A percentile compares a stretch with the other conserved stretches of the same genome.
These are phyloP conservation scores for Conticribra weissflogii DNA, from an alignment of 108 stramenopile genomes.

Conservation along the genomic window DNA sequence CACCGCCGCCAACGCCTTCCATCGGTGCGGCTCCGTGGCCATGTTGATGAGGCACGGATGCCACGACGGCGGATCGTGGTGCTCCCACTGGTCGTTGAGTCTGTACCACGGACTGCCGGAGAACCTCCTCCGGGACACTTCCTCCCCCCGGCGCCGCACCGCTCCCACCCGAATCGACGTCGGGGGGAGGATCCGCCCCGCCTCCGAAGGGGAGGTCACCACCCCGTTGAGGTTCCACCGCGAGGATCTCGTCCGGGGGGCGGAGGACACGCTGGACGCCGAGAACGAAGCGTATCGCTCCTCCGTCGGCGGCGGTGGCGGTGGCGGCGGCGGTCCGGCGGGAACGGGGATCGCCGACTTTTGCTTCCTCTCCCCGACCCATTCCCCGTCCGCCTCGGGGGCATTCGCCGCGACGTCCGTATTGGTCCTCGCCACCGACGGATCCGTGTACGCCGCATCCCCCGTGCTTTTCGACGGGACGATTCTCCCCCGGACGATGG, in stretches of 20 bases:
- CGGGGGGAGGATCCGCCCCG: slow-evolving; percentile 6
- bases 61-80: neutral
- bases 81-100: slow-evolving; percentile 9
- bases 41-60: slow-evolving; percentile 27
- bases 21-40: slow-evolving; percentile 36
- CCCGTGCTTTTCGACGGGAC: slow-evolving; percentile 78
- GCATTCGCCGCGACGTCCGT: slow-evolving; percentile 50
- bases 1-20: neutral
- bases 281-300: slow-evolving; percentile 34
- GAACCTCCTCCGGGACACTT: neutral
- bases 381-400: slow-evolving; percentile 1
- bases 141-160: neutral
- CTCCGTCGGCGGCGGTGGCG: too few relatives aligned
- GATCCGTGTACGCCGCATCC: slow-evolving; percentile 63
- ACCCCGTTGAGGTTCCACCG: slow-evolving; percentile 23
- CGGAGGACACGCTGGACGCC: slow-evolving; percentile 18
- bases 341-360: slow-evolving; percentile 27
- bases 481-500: slow-evolving; percentile 44
- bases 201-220: slow-evolving; percentile 44
- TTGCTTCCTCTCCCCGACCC: slow-evolving; percentile 28
- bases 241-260: slow-evolving; percentile 27
- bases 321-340: too few relatives aligned
- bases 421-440: slow-evolving; percentile 50
- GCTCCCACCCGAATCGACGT: neutral
- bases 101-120: slow-evolving; percentile 39